These are phyloP conservation scores for Metarhizium rileyi DNA, from an alignment of 2,329 filamentous ascomycete species.

Conservation along the genomic window DNA sequence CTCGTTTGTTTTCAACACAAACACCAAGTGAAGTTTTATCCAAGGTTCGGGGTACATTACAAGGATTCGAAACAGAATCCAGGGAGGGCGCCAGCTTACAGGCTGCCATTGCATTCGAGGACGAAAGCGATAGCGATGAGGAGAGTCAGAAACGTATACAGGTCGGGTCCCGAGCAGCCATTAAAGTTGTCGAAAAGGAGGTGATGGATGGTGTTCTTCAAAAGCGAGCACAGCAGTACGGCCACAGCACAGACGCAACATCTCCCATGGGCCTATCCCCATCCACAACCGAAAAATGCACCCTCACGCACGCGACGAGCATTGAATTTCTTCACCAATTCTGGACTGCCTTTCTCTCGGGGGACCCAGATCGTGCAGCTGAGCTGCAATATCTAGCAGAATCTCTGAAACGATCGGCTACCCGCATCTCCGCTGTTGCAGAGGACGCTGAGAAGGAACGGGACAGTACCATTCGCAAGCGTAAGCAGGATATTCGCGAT, in stretches of 20 bases:
- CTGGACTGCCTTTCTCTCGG: constrained; percentile 85
- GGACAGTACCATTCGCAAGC: constrained; percentile 52
- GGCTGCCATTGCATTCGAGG: constrained; percentile 55
- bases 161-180: constrained; percentile 60
- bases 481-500: constrained; percentile 61
- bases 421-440: constrained; percentile 72
- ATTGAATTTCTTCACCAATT: constrained; percentile 97
- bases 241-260: constrained; percentile 35
- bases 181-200: constrained; percentile 54
- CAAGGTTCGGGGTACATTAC: constrained; percentile 53
- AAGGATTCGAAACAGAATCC: constrained; percentile 36
- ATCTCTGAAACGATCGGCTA: constrained; percentile 65
- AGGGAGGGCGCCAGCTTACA: constrained; percentile 50
- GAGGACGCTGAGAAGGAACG: constrained; percentile 70
- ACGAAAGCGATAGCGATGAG: constrained; percentile 60
- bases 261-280: constrained; percentile 45
- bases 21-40: constrained; percentile 59
- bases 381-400: constrained; percentile 78
- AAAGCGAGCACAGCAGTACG: constrained; percentile 49
- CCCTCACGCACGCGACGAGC: constrained; percentile 77
- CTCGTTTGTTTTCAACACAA: constrained; percentile 54
- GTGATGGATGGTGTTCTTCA: constrained; percentile 56
- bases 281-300: constrained; percentile 48
- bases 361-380: constrained; percentile 67
- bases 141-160: constrained; percentile 43